phyloP scores from a whole-genome alignment of 768 basidiomycete genomes.

The Hypsizygus marmoreus region DNA sequence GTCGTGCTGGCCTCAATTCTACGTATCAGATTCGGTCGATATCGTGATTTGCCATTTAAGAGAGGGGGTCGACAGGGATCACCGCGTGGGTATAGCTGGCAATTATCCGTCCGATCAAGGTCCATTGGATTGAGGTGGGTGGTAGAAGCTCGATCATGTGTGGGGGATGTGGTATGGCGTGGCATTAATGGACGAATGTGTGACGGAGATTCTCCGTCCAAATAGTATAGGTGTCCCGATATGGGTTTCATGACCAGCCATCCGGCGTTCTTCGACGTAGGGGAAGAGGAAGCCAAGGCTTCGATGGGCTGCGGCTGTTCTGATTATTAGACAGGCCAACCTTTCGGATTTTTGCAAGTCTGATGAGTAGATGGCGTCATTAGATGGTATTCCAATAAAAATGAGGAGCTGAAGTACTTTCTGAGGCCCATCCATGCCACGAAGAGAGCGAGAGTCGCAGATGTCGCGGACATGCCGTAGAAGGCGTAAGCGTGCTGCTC shows the following conservation, averaged over 20 bases:
- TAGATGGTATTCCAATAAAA: conserved; percentile 9
- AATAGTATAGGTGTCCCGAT: conserved; percentile 1
- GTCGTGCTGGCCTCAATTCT: conserved; percentile 1
- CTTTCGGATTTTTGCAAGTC: conserved; percentile 47
- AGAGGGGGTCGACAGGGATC: neutral
- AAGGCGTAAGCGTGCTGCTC: conserved; percentile 79
- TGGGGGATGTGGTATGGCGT: neutral
- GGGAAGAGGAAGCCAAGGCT: conserved; percentile 50
- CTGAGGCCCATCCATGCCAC: conserved; percentile 71
- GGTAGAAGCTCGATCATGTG: conserved; percentile 4
- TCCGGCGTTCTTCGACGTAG: conserved; percentile 40
- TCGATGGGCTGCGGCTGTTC: conserved; percentile 23
- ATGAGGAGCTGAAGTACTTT: conserved; percentile 40
- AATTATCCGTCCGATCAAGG: conserved; percentile 9
- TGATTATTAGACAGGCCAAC: conserved; percentile 44
- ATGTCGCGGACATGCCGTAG: conserved; percentile 58
- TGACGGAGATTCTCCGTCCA: conserved; percentile 3
- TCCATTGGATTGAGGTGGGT: conserved; percentile 8
- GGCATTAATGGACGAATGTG: neutral
- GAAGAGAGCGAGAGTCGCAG: conserved; percentile 57
- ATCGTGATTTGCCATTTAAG: neutral
- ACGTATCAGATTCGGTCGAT: conserved; percentile 5
- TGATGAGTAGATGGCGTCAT: conserved; percentile 17
- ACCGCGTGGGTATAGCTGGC: conserved; percentile 9
- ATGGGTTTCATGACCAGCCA: conserved; percentile 40